Base-by-base conservation (phyloP, 1,284 basidiomycete species). In the Mycosarcoma maydis region DNA sequence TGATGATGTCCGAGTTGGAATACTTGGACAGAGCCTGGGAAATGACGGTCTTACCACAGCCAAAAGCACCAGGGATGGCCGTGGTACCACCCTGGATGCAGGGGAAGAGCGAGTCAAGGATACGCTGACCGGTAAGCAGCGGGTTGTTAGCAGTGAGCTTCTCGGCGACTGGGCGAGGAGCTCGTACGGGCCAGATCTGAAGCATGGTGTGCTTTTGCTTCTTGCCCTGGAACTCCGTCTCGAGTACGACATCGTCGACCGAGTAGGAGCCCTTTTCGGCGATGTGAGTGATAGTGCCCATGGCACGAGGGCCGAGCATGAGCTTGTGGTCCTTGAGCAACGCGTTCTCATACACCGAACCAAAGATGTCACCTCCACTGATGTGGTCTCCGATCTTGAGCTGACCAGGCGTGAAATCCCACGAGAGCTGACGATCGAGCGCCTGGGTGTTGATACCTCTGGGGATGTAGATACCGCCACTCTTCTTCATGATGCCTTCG, bases 51-150 rank as follows among this genome's bases (percentile, higher is more conserved):
- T 84, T 84, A 34, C 83, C 83, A 77, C 95, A 98, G 79, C 96
- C 96, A 83, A 99, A 99, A 75, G 96, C 96, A 76, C 96, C 96
- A 26, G 96, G 96, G 83, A 98, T 99, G 66, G 95, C 94, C 7
- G 96, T 99, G 9, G 96, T 98, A 60, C 96, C 96, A 75, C 96
- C 96, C 85, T 98, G 96, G 4, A 98, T 94, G 83, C 93, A 95
- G 85, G 96, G 96, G 88, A 98, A 99, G 59, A 98, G 86, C 13
- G 95, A 92, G 80, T 99, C 95, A 54, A 99, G 85, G 67, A 99
- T 94, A 77, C 95, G 92, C 84, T 99, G 95, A 49, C 96, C 96
- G 48, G 96, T 99, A 54, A 95, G 86, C 20, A 99, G 86, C 29
- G 96, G 96, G 83, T 89, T 89, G 82, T 96, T 88, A 54, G 95